Conservation (phyloP, 75 land plant species). For the Selaginella tamariscina region DNA sequence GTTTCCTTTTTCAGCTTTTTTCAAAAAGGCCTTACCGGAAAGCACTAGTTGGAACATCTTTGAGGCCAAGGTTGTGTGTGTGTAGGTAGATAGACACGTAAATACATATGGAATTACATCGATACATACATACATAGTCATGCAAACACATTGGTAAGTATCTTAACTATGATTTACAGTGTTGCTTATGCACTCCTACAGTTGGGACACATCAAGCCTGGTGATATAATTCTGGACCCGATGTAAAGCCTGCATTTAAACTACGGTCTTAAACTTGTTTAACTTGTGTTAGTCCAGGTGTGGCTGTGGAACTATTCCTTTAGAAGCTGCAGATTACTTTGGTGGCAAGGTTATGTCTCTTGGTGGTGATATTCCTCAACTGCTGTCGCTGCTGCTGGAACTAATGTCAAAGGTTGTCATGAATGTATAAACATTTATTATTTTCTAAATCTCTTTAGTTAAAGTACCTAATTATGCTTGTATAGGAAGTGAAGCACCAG, state of each 20-base stretch:
- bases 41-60: constrained; percentile 31
- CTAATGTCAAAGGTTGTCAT: constrained; percentile 19
- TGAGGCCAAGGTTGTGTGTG: constrained; percentile 34
- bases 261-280: no score
- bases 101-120: no score
- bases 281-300: no score
- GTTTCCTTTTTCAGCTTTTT: constrained; percentile 21
- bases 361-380: constrained; percentile 28
- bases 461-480: no score
- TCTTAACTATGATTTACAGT: no score
- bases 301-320: constrained; percentile 43
- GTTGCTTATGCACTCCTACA: constrained; percentile 38
- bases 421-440: not conserved
- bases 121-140: no score
- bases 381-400: constrained; percentile 26
- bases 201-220: constrained; percentile 28
- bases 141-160: no score
- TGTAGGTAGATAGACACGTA: not conserved
- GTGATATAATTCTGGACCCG: constrained; percentile 34
- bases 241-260: constrained; percentile 24
- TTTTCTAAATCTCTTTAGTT: no score
- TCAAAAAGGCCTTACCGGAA: constrained; percentile 29
- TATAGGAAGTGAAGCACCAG: constrained; percentile 18
- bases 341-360: constrained; percentile 24
- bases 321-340: constrained; percentile 31